These are phyloP conservation scores for Arthrobotrys iridis DNA, from an alignment of 2,329 filamentous ascomycete species.

Conservation along the genomic window DNA sequence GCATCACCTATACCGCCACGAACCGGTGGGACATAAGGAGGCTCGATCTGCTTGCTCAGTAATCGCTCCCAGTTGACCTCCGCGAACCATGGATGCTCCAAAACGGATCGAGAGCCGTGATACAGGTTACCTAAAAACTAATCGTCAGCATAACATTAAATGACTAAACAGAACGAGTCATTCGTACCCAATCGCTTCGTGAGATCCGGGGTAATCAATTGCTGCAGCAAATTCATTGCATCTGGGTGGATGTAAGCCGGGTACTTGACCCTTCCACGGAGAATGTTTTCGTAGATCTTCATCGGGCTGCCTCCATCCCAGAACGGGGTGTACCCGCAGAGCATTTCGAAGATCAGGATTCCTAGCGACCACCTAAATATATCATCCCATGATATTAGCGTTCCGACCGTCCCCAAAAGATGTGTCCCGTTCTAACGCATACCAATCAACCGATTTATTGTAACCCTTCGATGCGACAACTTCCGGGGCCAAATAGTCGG, in stretches of 20 bases:
- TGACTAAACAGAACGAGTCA: neutral
- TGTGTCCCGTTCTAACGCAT: conserved; percentile 61
- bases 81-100: conserved; percentile 93
- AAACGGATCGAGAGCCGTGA: conserved; percentile 88
- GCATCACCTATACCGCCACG: conserved; percentile 93
- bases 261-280: conserved; percentile 95
- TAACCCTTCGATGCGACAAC: conserved; percentile 99
- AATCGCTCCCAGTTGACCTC: conserved; percentile 98
- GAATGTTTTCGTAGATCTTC: conserved; percentile 99
- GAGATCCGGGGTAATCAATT: conserved; percentile 91
- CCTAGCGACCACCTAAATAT: conserved; percentile 89
- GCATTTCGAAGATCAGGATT: conserved; percentile 99
- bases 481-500: conserved; percentile 95
- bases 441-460: conserved; percentile 99
- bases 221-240: conserved; percentile 89
- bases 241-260: conserved; percentile 94
- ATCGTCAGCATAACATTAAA: neutral
- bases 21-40: conserved; percentile 95
- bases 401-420: conserved; percentile 37
- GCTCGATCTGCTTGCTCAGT: conserved; percentile 95
- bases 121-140: conserved; percentile 78
- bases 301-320: conserved; percentile 98
- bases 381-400: neutral
- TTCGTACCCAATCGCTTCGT: conserved; percentile 77
- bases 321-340: conserved; percentile 98